Evolutionary conservation across 2,329 filamentous ascomycete genomes (phyloP).

Genomic region (Alternaria consortialis): DNA sequence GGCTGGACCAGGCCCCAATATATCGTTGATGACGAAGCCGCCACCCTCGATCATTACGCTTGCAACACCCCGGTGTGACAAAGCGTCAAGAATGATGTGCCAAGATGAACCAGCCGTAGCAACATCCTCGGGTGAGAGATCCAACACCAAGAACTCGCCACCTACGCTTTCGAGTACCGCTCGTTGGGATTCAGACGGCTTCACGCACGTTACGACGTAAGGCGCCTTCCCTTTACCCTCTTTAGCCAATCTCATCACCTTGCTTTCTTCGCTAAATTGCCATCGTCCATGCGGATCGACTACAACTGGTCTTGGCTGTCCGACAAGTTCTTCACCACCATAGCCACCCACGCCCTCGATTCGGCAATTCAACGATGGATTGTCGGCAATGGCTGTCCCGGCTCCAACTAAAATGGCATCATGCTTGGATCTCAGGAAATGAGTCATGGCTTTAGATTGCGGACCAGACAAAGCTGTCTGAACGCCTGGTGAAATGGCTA

Average conservation of each 20-base stretch:
- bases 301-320: constrained; percentile 82
- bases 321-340: constrained; percentile 60
- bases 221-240: constrained; percentile 75
- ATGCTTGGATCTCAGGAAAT: constrained; percentile 83
- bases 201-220: constrained; percentile 65
- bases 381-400: constrained; percentile 83
- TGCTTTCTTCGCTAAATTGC: constrained; percentile 67
- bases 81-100: constrained; percentile 12
- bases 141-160: constrained; percentile 30
- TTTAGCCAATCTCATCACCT: constrained; percentile 71
- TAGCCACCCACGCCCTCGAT: constrained; percentile 68
- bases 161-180: constrained; percentile 38
- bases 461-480: constrained; percentile 85
- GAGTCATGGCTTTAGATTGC: constrained; percentile 89
- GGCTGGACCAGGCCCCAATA: constrained; percentile 60
- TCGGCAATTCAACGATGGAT: constrained; percentile 86
- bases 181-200: constrained; percentile 38
- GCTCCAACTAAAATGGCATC: constrained; percentile 86
- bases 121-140: not conserved
- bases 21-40: constrained; percentile 79
- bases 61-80: constrained; percentile 60
- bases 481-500: constrained; percentile 79
- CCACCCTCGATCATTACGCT: constrained; percentile 96
- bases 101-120: not conserved
- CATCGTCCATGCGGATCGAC: constrained; percentile 83